A percentile compares a stretch with the other conserved stretches of the same genome.
phyloP scores from a whole-genome alignment of 805 yeast genomes.

The Ascoidea rubescens region DNA sequence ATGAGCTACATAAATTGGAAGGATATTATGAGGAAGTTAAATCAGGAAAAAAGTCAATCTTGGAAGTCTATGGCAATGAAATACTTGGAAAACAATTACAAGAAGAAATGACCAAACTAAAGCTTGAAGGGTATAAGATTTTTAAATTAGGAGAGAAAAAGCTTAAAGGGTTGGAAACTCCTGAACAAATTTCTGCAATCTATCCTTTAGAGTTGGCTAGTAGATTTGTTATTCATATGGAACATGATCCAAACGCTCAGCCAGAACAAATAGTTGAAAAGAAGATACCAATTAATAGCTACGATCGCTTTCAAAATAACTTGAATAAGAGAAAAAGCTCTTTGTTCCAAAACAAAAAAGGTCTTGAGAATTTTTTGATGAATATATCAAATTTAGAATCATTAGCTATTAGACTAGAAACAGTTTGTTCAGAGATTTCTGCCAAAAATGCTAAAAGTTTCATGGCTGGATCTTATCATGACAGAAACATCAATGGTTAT shows the following conservation, averaged over 20 bases:
- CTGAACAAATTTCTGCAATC: conserved; percentile 67
- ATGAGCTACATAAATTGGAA: conserved; percentile 49
- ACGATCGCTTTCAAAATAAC: no score
- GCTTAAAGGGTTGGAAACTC: conserved; percentile 85
- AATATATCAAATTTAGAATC: conserved; percentile 33
- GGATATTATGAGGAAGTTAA: conserved; percentile 20
- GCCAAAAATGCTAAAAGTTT: conserved; percentile 13
- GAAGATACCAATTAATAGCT: not conserved
- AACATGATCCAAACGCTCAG: conserved; percentile 18
- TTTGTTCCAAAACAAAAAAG: conserved; percentile 15
- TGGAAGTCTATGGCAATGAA: conserved; percentile 29
- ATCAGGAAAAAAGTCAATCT: conserved; percentile 9
- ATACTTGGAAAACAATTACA: conserved; percentile 42
- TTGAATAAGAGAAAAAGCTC: no score
- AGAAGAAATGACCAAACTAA: conserved; percentile 46
- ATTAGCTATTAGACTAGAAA: conserved; percentile 41
- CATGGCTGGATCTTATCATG: not conserved
- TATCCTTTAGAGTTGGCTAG: conserved; percentile 53
- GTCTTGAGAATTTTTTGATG: conserved; percentile 5
- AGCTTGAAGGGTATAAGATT: conserved; percentile 52
- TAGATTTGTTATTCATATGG: conserved; percentile 34
- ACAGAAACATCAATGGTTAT: not conserved
- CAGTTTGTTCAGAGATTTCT: conserved; percentile 33
- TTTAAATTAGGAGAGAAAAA: conserved; percentile 71
- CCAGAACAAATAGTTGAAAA: not conserved